phyloP scores from a whole-genome alignment of 495 filamentous ascomycete species.

The Pseudotulostoma volvatum region DNA sequence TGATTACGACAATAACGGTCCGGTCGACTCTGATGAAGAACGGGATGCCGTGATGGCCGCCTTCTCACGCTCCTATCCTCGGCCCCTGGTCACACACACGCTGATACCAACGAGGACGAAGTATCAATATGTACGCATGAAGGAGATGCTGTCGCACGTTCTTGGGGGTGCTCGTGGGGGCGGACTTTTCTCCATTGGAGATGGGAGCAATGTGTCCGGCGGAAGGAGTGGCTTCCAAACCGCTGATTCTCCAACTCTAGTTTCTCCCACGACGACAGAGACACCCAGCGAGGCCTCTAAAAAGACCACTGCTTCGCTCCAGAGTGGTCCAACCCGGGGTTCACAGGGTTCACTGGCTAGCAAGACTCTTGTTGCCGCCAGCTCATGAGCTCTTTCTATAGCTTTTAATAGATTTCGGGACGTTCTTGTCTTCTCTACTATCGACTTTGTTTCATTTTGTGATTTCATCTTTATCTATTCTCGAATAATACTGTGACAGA shows the following conservation, averaged over 20 bases:
- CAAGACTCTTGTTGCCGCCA: conserved; percentile 12
- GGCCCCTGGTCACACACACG: conserved; percentile 51
- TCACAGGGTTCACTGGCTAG: conserved; percentile 4
- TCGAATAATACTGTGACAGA: too few relatives aligned
- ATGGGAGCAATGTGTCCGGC: conserved; percentile 13
- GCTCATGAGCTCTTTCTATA: conserved; percentile 6
- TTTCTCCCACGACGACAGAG: conserved; percentile 11
- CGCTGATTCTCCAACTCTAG: conserved; percentile 13
- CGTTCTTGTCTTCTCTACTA: too few relatives aligned
- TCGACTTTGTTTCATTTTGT: too few relatives aligned
- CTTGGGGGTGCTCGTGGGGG: conserved; percentile 33
- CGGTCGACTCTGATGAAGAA: conserved; percentile 89
- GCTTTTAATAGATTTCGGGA: too few relatives aligned
- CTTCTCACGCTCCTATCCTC: conserved; percentile 55
- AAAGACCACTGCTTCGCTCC: background rate
- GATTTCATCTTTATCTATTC: too few relatives aligned
- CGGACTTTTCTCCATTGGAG: conserved; percentile 28
- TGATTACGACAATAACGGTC: conserved; percentile 54
- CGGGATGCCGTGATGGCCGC: conserved; percentile 74
- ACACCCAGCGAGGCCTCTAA: conserved; percentile 9
- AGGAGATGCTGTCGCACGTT: conserved; percentile 73
- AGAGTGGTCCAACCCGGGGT: background rate
- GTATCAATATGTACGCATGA: conserved; percentile 72
- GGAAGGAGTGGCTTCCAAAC: conserved; percentile 21
- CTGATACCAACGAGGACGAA: conserved; percentile 50